Conservation (phyloP, 2,329 filamentous ascomycete species). For the Aspergillus sp. region DNA sequence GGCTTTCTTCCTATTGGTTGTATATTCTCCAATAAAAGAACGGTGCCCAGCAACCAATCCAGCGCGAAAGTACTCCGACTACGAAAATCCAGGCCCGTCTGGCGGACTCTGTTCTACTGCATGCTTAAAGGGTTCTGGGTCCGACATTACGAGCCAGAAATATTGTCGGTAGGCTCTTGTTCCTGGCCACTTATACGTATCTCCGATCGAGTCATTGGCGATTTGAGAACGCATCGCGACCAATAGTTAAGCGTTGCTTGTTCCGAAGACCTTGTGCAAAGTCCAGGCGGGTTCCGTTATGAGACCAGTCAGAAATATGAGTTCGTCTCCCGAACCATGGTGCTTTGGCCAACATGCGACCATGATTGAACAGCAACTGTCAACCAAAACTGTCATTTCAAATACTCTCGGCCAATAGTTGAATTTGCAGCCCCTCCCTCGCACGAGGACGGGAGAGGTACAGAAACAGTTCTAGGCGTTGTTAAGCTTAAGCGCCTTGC, state of each 20-base stretch:
- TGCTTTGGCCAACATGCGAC: not conserved
- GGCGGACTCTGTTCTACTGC: not conserved
- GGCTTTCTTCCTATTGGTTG: conserved; percentile 6
- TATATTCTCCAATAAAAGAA: conserved; percentile 4
- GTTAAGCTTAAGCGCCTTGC: conserved; percentile 8
- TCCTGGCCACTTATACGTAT: not conserved
- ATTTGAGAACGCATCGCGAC: not conserved
- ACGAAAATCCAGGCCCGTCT: not conserved
- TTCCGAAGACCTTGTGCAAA: not conserved
- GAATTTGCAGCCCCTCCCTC: not conserved
- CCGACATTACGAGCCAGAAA: too few species aligned
- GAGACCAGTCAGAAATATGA: not conserved
- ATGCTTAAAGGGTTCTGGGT: not conserved
- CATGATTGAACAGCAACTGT: not conserved
- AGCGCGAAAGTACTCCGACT: not conserved
- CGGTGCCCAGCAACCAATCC: not conserved
- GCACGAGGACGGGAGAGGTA: not conserved
- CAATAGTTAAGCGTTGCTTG: not conserved
- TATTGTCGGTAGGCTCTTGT: not conserved
- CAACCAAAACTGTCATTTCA: not conserved
- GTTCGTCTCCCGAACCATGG: not conserved
- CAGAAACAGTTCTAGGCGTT: not conserved
- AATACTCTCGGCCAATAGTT: not conserved
- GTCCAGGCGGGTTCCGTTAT: not conserved
- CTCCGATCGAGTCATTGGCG: too few species aligned